Evolutionary conservation across 2,329 filamentous ascomycete species (phyloP).

Genomic region (Orbilia quercus): DNA sequence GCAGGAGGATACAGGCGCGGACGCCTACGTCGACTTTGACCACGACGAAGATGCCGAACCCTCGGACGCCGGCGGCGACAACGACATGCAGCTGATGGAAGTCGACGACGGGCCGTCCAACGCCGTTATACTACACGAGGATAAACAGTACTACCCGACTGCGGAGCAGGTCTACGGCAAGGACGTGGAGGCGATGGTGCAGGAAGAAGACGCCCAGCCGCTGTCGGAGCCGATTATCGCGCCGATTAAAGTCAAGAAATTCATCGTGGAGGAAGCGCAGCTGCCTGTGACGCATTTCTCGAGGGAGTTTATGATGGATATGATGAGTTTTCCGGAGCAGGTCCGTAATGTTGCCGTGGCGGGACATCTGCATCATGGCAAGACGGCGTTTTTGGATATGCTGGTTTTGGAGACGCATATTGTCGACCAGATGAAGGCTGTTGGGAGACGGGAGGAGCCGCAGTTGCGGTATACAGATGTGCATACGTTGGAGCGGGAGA

Average conservation of each 20-base stretch:
- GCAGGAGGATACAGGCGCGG: constrained; percentile 78
- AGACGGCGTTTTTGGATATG: constrained; percentile 99
- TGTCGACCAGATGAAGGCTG: constrained; percentile 76
- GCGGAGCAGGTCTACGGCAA: constrained; percentile 93
- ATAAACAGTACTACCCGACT: constrained; percentile 99
- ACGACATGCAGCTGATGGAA: constrained; percentile 90
- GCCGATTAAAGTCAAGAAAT: constrained; percentile 93
- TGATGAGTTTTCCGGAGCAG: constrained; percentile 96
- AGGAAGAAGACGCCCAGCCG: constrained; percentile 96
- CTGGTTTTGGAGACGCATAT: constrained; percentile 95
- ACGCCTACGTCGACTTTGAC: constrained; percentile 76
- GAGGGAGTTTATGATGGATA: constrained; percentile 82
- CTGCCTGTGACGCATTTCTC: constrained; percentile 71
- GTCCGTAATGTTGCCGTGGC: constrained; percentile 91
- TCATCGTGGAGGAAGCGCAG: constrained; percentile 90
- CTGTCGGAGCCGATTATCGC: constrained; percentile 92
- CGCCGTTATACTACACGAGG: constrained; percentile 96
- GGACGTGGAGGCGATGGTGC: constrained; percentile 93
- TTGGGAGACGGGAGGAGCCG: constrained; percentile 67
- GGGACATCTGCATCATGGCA: constrained; percentile 95
- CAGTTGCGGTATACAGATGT: constrained; percentile 95
- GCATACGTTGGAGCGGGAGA: constrained; percentile 86
- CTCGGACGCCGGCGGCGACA: constrained; percentile 71
- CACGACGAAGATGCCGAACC: constrained; percentile 74
- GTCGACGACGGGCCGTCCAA: constrained; percentile 90